phyloP scores from a whole-genome alignment of 1,284 basidiomycete species.

The Pyrrhoderma lamaoense region DNA sequence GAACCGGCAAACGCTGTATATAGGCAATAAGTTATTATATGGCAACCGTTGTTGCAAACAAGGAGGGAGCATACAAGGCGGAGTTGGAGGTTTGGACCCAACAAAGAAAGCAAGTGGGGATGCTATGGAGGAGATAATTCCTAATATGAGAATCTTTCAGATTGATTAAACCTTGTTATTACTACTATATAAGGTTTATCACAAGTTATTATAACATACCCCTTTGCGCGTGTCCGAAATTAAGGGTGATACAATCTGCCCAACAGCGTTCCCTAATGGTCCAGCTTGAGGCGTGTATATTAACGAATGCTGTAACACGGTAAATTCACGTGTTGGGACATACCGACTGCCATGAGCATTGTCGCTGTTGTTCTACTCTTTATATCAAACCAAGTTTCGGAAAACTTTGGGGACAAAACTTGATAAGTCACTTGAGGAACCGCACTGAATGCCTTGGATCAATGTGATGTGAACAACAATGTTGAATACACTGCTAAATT shows the following conservation, averaged over 20 bases:
- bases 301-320: background rate
- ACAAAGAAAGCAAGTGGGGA: slow-evolving; percentile 53
- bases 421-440: slow-evolving; percentile 62
- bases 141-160: slow-evolving; percentile 60
- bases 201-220: slow-evolving; percentile 41
- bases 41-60: background rate
- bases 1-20: slow-evolving; percentile 15
- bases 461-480: background rate
- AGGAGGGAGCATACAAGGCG: slow-evolving; percentile 51
- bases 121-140: slow-evolving; percentile 57
- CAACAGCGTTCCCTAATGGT: slow-evolving; percentile 54
- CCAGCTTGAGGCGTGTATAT: slow-evolving; percentile 40
- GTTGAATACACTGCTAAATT: background rate
- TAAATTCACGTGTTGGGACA: slow-evolving; percentile 13
- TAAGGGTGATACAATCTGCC: slow-evolving; percentile 64
- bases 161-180: background rate
- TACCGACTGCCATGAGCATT: slow-evolving; percentile 69
- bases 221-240: slow-evolving; percentile 47
- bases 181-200: too few relatives aligned
- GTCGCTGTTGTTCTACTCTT: slow-evolving; percentile 70
- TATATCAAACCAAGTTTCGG: slow-evolving; percentile 73
- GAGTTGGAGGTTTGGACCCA: slow-evolving; percentile 52
- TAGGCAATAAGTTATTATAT: background rate
- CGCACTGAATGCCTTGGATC: slow-evolving; percentile 42
- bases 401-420: slow-evolving; percentile 61